Conservation (phyloP, 176 grass and related monocot genomes). For the Musa troglodytarum region DNA sequence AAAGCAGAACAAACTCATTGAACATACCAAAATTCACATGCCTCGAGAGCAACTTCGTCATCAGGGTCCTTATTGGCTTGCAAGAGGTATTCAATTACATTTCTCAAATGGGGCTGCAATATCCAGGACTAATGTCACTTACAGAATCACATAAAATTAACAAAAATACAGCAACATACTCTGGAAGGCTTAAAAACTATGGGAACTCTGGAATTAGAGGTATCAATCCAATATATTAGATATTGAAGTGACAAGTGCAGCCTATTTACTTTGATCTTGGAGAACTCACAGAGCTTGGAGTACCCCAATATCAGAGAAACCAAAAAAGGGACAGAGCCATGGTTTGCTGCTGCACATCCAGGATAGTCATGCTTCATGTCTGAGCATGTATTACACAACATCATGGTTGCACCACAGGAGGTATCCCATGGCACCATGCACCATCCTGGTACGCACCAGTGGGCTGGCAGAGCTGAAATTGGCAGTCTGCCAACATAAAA, state of each 20-base stretch:
- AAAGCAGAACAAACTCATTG: not conserved
- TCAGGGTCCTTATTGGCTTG: slow-evolving; percentile 82
- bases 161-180: not conserved
- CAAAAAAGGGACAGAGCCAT: not conserved
- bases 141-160: not conserved
- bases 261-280: too few species aligned
- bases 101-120: slow-evolving; percentile 66
- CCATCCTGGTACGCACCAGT: not conserved
- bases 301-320: not conserved
- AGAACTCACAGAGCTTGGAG: too few species aligned
- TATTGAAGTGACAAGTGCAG: too few species aligned
- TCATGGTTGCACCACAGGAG: not conserved
- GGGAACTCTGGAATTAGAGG: too few species aligned
- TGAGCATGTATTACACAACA: not conserved
- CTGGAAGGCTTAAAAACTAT: too few species aligned
- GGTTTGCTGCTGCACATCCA: not conserved
- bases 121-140: slow-evolving; percentile 10
- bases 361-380: not conserved
- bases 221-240: too few species aligned
- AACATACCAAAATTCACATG: slow-evolving; percentile 93
- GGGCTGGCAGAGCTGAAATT: not conserved
- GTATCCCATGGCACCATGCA: not conserved
- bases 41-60: slow-evolving; percentile 88
- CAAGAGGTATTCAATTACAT: slow-evolving; percentile 78
- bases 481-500: not conserved